A percentile compares a stretch with the other conserved stretches of the same genome.
phyloP scores from a whole-genome alignment of 352 stramenopile species.

The Pythium rhizo-oryzae region DNA sequence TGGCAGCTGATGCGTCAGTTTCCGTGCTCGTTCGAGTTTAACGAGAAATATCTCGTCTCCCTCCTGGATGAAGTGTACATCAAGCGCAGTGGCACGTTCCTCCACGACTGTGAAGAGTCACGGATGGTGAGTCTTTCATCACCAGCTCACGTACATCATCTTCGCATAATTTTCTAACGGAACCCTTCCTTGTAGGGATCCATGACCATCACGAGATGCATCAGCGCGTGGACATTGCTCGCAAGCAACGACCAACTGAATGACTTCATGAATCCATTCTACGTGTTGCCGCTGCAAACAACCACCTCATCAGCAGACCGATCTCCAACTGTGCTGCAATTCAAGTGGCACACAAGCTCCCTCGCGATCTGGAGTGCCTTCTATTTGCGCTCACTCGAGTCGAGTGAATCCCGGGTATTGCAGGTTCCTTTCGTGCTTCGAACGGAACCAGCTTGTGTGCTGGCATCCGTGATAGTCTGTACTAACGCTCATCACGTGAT shows the following conservation, averaged over 20 bases:
- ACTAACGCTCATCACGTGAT: slow-evolving; percentile 13
- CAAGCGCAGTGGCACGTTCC: slow-evolving; percentile 97
- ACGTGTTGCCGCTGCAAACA: slow-evolving; percentile 50
- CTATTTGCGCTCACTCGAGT: slow-evolving; percentile 85
- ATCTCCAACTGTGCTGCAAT: slow-evolving; percentile 78
- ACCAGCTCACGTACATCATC: not conserved
- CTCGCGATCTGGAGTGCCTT: slow-evolving; percentile 82
- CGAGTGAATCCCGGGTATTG: slow-evolving; percentile 78
- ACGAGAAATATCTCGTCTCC: slow-evolving; percentile 90
- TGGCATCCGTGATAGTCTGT: not conserved
- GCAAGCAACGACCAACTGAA: slow-evolving; percentile 37
- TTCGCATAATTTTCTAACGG: not conserved
- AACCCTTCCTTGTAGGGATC: slow-evolving; percentile 37
- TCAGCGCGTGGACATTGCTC: slow-evolving; percentile 71
- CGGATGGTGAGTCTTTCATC: slow-evolving; percentile 50
- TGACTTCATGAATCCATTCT: slow-evolving; percentile 81
- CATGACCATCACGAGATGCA: slow-evolving; percentile 59
- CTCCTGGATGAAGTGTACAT: slow-evolving; percentile 96
- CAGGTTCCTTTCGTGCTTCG: slow-evolving; percentile 44
- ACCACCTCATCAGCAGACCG: slow-evolving; percentile 40
- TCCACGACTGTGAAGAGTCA: slow-evolving; percentile 96
- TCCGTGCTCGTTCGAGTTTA: slow-evolving; percentile 98
- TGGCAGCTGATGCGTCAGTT: slow-evolving; percentile 98
- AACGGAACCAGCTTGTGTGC: slow-evolving; percentile 11
- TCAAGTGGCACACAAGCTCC: slow-evolving; percentile 87